Percentiles rank a stretch among this genome's conserved stretches.
phyloP scores from a whole-genome alignment of 2,329 filamentous ascomycete genomes.

The Triangularia setosa region DNA sequence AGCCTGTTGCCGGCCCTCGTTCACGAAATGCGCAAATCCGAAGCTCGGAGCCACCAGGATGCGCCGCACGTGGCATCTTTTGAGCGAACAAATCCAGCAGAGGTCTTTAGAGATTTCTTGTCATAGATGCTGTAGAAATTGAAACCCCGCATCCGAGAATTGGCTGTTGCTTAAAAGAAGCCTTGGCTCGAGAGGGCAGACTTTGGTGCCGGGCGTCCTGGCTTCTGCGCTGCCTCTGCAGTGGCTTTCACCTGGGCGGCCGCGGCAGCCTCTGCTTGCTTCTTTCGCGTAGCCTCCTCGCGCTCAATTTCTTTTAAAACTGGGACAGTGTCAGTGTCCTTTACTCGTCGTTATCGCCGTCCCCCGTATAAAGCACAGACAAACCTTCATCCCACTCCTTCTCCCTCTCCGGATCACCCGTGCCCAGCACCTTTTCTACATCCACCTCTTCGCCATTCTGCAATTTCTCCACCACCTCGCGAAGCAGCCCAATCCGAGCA shows the following conservation, averaged over 20 bases:
- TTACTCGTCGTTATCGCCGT: neutral
- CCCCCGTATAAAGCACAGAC: constrained; percentile 27
- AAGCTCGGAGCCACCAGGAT: neutral
- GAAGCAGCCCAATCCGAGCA: constrained; percentile 69
- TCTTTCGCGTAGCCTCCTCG: constrained; percentile 51
- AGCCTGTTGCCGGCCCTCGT: constrained; percentile 55
- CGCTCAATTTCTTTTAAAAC: constrained; percentile 64
- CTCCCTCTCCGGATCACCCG: constrained; percentile 71
- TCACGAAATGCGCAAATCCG: constrained; percentile 41
- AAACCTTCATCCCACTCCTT: constrained; percentile 82
- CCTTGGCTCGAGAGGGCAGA: constrained; percentile 20
- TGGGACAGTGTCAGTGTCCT: constrained; percentile 30
- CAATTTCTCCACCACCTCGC: constrained; percentile 69
- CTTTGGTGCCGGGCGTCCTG: constrained; percentile 7
- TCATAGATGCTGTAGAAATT: constrained; percentile 40
- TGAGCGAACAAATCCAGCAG: constrained; percentile 29
- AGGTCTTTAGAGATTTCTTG: constrained; percentile 57
- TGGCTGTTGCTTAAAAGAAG: constrained; percentile 44
- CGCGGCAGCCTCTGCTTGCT: constrained; percentile 17
- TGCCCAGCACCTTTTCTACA: constrained; percentile 76
- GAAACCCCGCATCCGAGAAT: constrained; percentile 3
- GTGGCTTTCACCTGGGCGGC: neutral
- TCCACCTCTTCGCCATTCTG: constrained; percentile 75
- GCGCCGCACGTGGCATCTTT: neutral
- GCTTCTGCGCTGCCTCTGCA: constrained; percentile 23